Evolutionary conservation across 2,329 filamentous ascomycete species (phyloP), one percentile per base, ranked within the genome.

Genomic region (Zymoseptoria brevis): DNA sequence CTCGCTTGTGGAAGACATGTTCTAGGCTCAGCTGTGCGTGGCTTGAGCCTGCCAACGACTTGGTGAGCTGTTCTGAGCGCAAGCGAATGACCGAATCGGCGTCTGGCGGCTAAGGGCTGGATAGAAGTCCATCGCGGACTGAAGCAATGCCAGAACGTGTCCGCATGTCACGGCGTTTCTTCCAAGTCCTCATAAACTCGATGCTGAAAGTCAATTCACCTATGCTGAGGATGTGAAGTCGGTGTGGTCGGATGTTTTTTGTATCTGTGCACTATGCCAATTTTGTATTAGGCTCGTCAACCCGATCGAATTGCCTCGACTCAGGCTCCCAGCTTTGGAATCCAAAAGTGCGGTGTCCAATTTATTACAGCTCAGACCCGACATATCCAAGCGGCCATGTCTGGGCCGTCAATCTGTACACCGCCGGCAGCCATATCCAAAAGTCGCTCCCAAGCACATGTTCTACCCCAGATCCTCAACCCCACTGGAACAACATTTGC

Each of bases 401-500:
- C 35, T 16, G 5, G 16, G 16, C 35, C 13, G 3, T 24, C 2
- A 1, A 35, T 35, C 13, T 35, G 30, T 13, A 35, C 30, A 13
- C 30, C 30, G 8, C 1, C 30, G 8, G 30, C 30, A 35, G 16
- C 35, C 35, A 41, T 13, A 41, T 13, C 35, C 35, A 45, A 16
- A 41, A 2, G 4, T 45, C 35, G 4, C 16, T n/a, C 16, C 16
- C 35, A 16, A 45, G 5, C 35, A n/a, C 35, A 45, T 4, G 7
- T 7, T 16, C 35, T 11, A 45, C 16, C 16, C 4, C 2, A 5
- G 1, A 11, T 13, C 3, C 8, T 69, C 55, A 80, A 45, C 78
- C 78, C 74, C 77, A 80, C 60, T 79, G 76, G 64, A 79, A 79
- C 62, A 80, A 65, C 55, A 78, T 76, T 68, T 80, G 77, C 60